Evolutionary conservation across 1,284 basidiomycete genomes (phyloP).

Genomic region (Ganoderma lingzhi): DNA sequence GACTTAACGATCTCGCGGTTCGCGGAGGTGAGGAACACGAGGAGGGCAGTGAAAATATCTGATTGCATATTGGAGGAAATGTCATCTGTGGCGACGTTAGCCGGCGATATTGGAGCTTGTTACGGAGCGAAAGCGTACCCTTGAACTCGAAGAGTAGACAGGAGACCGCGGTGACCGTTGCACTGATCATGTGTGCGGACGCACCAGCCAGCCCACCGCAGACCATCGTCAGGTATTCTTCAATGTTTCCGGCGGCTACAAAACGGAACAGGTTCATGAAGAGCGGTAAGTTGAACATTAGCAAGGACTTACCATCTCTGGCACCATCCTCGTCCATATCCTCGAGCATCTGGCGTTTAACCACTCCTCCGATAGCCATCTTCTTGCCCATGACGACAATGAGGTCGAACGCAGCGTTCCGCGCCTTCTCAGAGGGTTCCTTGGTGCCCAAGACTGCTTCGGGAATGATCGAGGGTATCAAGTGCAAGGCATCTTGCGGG

Average conservation of each 20-base stretch:
- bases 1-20: conserved; percentile 99
- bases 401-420: conserved; percentile 90
- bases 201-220: conserved; percentile 94
- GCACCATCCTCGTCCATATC: conserved; percentile 80
- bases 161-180: conserved; percentile 94
- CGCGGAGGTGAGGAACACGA: conserved; percentile 90
- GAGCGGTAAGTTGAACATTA: conserved; percentile 24
- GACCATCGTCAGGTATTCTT: conserved; percentile 98
- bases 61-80: conserved; percentile 82
- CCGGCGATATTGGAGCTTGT: background rate
- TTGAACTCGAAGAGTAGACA: conserved; percentile 97
- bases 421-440: conserved; percentile 94
- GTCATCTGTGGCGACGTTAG: conserved; percentile 54
- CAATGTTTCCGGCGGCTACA: conserved; percentile 78
- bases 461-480: conserved; percentile 90
- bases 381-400: conserved; percentile 93
- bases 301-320: conserved; percentile 56
- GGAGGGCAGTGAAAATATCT: conserved; percentile 88
- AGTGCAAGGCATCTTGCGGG: conserved; percentile 78
- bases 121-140: conserved; percentile 52
- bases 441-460: conserved; percentile 98
- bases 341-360: conserved; percentile 81
- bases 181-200: conserved; percentile 98
- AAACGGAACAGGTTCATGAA: conserved; percentile 11
- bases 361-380: conserved; percentile 89